Conservation (phyloP, 495 filamentous ascomycete species). For the Jackrogersella multiformis region DNA sequence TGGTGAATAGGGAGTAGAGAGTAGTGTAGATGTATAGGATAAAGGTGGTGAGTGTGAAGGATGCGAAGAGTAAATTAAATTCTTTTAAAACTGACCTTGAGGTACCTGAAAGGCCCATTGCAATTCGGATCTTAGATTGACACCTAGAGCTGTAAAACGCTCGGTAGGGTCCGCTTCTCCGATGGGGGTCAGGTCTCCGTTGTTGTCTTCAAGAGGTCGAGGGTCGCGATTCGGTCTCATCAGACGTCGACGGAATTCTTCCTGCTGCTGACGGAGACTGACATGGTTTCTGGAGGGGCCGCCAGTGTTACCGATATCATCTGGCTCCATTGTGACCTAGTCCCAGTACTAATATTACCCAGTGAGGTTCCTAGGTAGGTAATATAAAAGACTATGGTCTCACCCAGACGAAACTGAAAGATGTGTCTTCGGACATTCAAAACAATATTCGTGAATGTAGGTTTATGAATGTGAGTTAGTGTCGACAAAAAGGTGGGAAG, state of each 20-base stretch:
- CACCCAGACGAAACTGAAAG: neutral
- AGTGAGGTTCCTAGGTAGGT: neutral
- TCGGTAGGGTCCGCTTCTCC: slow-evolving; percentile 8
- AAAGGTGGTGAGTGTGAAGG: neutral
- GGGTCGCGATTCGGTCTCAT: slow-evolving; percentile 26
- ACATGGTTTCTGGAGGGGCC: slow-evolving; percentile 21
- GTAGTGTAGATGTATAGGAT: neutral
- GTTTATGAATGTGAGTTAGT: neutral
- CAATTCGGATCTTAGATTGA: slow-evolving; percentile 11
- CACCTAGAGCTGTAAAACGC: slow-evolving; percentile 4
- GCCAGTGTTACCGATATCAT: slow-evolving; percentile 22
- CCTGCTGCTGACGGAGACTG: slow-evolving; percentile 40
- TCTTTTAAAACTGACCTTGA: slow-evolving; percentile 28
- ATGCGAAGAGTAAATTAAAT: neutral
- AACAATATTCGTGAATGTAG: neutral
- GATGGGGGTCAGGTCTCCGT: slow-evolving; percentile 11
- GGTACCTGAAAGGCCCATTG: slow-evolving; percentile 33
- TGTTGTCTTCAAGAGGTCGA: slow-evolving; percentile 1
- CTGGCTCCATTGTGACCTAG: slow-evolving; percentile 40
- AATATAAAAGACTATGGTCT: neutral
- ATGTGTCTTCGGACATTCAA: neutral
- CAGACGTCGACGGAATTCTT: slow-evolving; percentile 42
- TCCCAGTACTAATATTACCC: too few relatives aligned
- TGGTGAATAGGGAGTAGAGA: neutral
- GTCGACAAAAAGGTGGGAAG: neutral